These are phyloP conservation scores for Diaporthe destruens DNA, from an alignment of 2,329 filamentous ascomycete species.

Conservation along the genomic window DNA sequence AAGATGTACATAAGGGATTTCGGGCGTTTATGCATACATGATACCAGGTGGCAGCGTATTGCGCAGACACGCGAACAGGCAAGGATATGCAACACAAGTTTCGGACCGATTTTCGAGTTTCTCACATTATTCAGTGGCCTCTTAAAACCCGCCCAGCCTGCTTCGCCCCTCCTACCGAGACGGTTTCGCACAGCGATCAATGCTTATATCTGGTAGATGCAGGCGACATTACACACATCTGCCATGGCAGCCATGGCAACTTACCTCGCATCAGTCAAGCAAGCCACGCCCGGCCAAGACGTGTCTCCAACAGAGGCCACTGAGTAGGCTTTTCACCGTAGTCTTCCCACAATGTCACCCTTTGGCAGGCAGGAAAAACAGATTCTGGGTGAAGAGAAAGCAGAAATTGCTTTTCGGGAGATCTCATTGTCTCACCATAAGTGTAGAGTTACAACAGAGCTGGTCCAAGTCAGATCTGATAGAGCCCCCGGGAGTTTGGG, in stretches of 20 bases:
- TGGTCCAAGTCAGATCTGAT: slow-evolving; percentile 25
- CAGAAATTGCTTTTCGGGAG: slow-evolving; percentile 18
- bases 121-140: not conserved
- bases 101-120: not conserved
- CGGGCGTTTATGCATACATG: slow-evolving; percentile 23
- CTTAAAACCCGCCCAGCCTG: too few relatives aligned
- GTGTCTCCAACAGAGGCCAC: too few relatives aligned
- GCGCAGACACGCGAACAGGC: not conserved
- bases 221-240: too few relatives aligned
- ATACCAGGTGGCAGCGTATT: slow-evolving; percentile 24
- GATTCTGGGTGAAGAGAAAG: not conserved
- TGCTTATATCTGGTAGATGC: too few relatives aligned
- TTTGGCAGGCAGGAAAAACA: not conserved
- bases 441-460: slow-evolving; percentile 33
- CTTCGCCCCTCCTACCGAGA: too few relatives aligned
- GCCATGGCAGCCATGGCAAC: too few relatives aligned
- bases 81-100: not conserved
- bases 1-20: slow-evolving; percentile 31
- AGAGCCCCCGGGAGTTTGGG: slow-evolving; percentile 1
- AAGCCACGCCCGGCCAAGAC: not conserved
- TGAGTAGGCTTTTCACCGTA: too few relatives aligned
- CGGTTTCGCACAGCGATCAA: too few relatives aligned
- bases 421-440: slow-evolving; percentile 21
- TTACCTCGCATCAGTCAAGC: too few relatives aligned
- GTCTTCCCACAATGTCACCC: not conserved